Evolutionary conservation across 805 yeast genomes (phyloP), one percentile per base, ranked within the genome.

Genomic region (Yarrowia yakushimensis): DNA sequence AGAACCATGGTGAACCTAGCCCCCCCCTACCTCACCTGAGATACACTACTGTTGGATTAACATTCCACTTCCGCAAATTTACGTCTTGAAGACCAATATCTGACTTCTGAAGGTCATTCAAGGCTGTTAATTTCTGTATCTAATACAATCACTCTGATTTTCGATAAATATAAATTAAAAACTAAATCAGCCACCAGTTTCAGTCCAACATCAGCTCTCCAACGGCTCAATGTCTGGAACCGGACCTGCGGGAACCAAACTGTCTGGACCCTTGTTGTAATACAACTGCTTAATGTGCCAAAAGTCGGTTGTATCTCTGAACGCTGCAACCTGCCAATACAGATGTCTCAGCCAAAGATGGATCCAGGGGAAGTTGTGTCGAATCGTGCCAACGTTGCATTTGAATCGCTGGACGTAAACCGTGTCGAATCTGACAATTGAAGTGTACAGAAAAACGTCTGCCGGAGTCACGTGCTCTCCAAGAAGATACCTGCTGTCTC

Each of bases 401-500:
- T 93, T 94, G 83, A 93, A 94, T 74, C 92, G 97, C 74, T 91
- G 97, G 62, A 87, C 93, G 71, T 93, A 93, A 20, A 91, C 96
- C 1, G 96, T 88, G 73, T 93, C 98, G 70, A 93, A 93, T 69
- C 99, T 83, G 45, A 90, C 79, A 63, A 93, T 85, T 1, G 98
- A 92, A 20, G 97, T 85, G 77, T 77, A 93, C 57, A 93, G 81
- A 67, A 97, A 81, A 63, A 93, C 79, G 73, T 93, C 98, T 5
- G 96, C 96, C 75, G 93, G 97, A 1, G 97, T 92, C 62, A 93
- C 75, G 43, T 74, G 76, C 63, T 84, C 79, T 6, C 92, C 93
- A 8, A 84, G 69, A 59, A 91, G 73, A 71, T 75, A 87, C 30
- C 64, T 62, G 22, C 69, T 64, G n/a, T 77, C 74, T 54, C 76